Percentiles rank a stretch among this genome's conserved stretches.
Conservation (phyloP, 192 early-diverging fungal species). For the Podochytrium sp. region DNA sequence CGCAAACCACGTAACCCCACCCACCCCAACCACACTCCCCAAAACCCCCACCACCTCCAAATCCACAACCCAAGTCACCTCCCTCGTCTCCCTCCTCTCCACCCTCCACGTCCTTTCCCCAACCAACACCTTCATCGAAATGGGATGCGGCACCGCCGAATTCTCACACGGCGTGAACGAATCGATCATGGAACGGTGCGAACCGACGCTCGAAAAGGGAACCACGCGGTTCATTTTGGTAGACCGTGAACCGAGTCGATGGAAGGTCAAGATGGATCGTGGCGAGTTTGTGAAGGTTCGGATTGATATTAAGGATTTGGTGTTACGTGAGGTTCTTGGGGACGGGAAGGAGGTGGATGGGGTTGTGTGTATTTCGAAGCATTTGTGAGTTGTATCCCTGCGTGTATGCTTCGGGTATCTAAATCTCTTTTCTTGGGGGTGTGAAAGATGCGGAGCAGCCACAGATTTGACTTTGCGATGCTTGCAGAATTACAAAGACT, state of each 20-base stretch:
- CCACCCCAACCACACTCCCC: not conserved
- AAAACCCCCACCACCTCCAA: not conserved
- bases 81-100: not conserved
- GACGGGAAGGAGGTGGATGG: not conserved
- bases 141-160: slow-evolving; percentile 25
- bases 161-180: slow-evolving; percentile 9
- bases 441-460: slow-evolving; percentile 21
- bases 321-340: not conserved
- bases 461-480: slow-evolving; percentile 22
- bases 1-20: not conserved
- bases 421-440: not conserved
- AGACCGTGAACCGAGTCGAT: slow-evolving; percentile 18
- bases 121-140: not conserved
- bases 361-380: slow-evolving; percentile 29
- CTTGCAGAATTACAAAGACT: not conserved
- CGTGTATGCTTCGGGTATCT: no score
- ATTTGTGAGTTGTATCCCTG: not conserved
- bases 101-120: not conserved
- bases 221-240: slow-evolving; percentile 2
- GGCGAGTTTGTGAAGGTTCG: slow-evolving; percentile 14
- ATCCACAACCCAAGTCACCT: not conserved
- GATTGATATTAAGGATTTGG: slow-evolving; percentile 30
- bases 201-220: not conserved
- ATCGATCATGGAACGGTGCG: not conserved
- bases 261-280: slow-evolving; percentile 23